Base-by-base conservation (phyloP, 371 early-diverging fungal genomes). In the Haplosporangium sp. region DNA sequence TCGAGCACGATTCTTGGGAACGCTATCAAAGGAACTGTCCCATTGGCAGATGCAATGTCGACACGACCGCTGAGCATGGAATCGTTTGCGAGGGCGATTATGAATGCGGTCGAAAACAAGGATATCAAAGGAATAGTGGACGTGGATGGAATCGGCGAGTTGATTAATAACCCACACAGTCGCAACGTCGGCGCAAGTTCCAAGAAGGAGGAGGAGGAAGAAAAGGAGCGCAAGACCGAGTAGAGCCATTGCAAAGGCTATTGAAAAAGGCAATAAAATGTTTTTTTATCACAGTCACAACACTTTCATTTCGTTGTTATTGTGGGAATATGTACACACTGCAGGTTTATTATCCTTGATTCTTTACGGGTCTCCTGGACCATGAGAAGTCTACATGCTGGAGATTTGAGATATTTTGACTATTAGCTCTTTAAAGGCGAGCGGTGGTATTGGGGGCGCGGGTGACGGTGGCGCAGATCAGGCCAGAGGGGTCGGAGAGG, bases 401-500 rank as follows among this genome's bases (percentile, higher is more conserved):
- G 29, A 29, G 29, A 29, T 29, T 29, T 29, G 29, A 2, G 29
- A 29, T 29, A 29, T 29, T 29, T 29, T 29, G 29, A 4, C 4
- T 29, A 29, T 4, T 4, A 29, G 29, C 23, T 53, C n/a, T 52
- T 63, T 62, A 63, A 46, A 69, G 63, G 45, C 64, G 64, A 46
- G 64, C 64, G 5, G 47, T 16, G 58, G 70, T 59, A 14, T 38
- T 48, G 40, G 70, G 70, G 53, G 68, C 57, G 48, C 93, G 92
- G 54, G 87, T 86, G 62, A 90, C 73, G 29, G 90, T 90, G 59
- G 91, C 90, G 51, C 89, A 90, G 67, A 92, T 92, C 42, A 85
- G 80, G 83, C 91, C 91, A 50, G 92, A 90, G 29, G 92, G 93
- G 67, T 94, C 93, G n/a, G 88, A 83, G 64, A 90, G 81, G 53